Evolutionary conservation across 2,329 filamentous ascomycete genomes (phyloP), one percentile per base, ranked within the genome.

Genomic region (Ceratocystis eucalypticola): DNA sequence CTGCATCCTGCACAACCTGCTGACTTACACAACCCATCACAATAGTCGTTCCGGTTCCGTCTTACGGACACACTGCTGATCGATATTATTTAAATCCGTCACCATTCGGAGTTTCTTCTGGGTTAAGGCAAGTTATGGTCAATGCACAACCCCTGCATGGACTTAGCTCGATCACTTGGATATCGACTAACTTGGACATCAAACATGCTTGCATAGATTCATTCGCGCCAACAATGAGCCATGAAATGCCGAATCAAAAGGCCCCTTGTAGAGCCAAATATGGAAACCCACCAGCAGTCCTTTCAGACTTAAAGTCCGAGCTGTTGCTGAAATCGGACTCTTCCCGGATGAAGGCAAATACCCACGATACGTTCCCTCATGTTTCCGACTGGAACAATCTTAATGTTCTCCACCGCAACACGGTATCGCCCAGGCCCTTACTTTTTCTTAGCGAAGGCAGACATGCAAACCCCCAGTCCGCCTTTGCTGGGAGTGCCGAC

Each of bases 331-430:
- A 30, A n/a, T 30, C 10, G 53, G 10, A 4, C 3, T 17, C 22
- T 25, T 6, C 10, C 12, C n/a, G 5, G n/a, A 25, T n/a, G 12
- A 30, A 28, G 6, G 25, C 53, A 3, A 57, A 5, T 33, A 30
- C 28, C n/a, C 3, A 33, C 10, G 8, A 57, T 12, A 15, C 17
- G 4, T 33, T 28, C 12, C 22, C 44, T n/a, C 12, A 30, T 12
- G 17, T n/a, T 45, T 83, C 83, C 0, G 83, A 87, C 71, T 87
- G 83, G 82, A 83, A 78, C 72, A 87, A 87, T 70, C 77, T 85
- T 66, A 71, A 77, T 3, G 76, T 87, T 37, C 76, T 87, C 17
- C 84, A 86, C 71, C 80, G 79, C 69, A 84, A 84, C 70, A 83
- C 81, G 0, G 76, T 87, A 5, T 75, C 80, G 7, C 80, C 82